Evolutionary conservation across 2,329 filamentous ascomycete species (phyloP), one percentile per base, ranked within the genome.

Genomic region (Colletotrichum eleusines): DNA sequence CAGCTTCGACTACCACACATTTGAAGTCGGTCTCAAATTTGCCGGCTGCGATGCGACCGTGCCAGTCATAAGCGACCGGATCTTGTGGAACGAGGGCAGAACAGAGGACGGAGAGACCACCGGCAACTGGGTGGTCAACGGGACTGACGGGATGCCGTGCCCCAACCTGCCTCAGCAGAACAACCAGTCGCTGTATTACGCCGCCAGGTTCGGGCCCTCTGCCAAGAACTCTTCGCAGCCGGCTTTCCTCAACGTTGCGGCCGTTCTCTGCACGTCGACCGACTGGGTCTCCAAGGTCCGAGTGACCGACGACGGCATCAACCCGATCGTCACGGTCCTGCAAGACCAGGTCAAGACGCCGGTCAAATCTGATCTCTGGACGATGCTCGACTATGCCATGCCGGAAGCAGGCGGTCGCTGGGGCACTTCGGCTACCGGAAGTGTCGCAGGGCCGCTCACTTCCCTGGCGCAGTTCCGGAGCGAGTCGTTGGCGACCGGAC

Each of bases 101-200:
- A 48, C 44, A 7, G n/a, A 5, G 44, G n/a, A n/a, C 44, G n/a
- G 44, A 14, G n/a, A 48, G 1, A 48, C 44, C 11, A 14, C 44
- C 11, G 44, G 44, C 44, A 53, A 33, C 44, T 69, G 61, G 66
- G 31, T 16, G 12, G 26, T 68, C 23, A 42, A 23, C 2, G 42
- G 3, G 18, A 18, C 12, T 6, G 20, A 1, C 9, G 20, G 28
- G 16, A 63, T 42, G 6, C 66, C 66, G 5, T 69, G 66, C 3
- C 26, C 46, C 26, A 66, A 58, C 14, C 40, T 69, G 2, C 66
- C 62, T 7, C 54, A 65, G n/a, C 62, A 69, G 23, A n/a, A 54
- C 38, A 2, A 48, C 5, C 62, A 66, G n/a, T 51, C 50, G 9
- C 4, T 69, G 11, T 69, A 69, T n/a, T 60, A 42, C 7, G 61